Percentiles rank a stretch among this genome's conserved stretches.
phyloP scores from a whole-genome alignment of 208 protist species.

The Trichomonas tenax region DNA sequence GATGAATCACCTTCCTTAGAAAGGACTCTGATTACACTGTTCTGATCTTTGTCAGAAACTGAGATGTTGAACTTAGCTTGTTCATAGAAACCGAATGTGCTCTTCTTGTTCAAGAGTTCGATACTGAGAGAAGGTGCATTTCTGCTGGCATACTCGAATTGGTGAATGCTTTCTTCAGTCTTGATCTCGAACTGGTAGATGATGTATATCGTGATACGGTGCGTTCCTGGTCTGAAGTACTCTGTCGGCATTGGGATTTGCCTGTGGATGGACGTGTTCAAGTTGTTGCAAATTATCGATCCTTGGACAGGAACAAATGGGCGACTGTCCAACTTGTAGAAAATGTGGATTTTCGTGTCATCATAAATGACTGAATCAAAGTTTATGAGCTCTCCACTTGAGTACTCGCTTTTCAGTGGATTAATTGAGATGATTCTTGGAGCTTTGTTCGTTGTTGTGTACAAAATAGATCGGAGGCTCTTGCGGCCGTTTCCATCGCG shows the following conservation, averaged over 20 bases:
- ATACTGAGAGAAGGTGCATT: neutral
- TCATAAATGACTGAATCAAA: neutral
- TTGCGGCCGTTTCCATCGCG: neutral
- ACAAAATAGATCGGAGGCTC: neutral
- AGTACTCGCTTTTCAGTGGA: neutral
- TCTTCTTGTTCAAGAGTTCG: neutral
- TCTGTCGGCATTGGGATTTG: neutral
- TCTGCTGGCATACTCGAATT: neutral
- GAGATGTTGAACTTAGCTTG: neutral
- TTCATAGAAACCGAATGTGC: neutral
- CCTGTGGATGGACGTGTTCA: neutral
- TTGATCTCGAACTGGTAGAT: neutral
- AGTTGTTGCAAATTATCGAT: neutral
- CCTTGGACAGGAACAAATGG: neutral
- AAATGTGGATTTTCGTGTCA: neutral
- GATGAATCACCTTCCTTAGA: neutral
- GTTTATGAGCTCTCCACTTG: neutral
- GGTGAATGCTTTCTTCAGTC: neutral
- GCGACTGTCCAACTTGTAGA: neutral
- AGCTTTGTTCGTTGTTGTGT: neutral
- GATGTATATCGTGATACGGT: neutral
- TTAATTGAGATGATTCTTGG: neutral
- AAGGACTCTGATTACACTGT: neutral
- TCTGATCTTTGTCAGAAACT: neutral
- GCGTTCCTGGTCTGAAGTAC: neutral